These are phyloP conservation scores for Scedosporium boydii DNA, from an alignment of 2,329 filamentous ascomycete species.

Conservation along the genomic window DNA sequence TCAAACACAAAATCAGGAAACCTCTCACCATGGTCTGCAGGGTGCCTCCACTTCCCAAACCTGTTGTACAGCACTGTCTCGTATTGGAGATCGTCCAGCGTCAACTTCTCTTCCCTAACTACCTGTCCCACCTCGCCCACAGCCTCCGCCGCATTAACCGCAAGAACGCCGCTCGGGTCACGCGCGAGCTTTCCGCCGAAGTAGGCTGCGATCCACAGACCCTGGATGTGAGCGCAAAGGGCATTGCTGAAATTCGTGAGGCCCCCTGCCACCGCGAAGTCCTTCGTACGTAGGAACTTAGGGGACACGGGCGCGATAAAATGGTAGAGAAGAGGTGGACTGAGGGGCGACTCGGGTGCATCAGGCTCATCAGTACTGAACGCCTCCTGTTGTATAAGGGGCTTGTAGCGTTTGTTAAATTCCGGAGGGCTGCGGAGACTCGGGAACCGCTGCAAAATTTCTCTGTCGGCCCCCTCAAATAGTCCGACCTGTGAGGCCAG, in stretches of 20 bases:
- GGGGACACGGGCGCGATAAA: constrained; percentile 34
- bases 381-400: constrained; percentile 29
- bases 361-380: constrained; percentile 17
- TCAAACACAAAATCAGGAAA: constrained; percentile 69
- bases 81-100: constrained; percentile 32
- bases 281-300: constrained; percentile 19
- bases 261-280: constrained; percentile 36
- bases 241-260: constrained; percentile 32
- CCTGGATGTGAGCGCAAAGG: constrained; percentile 35
- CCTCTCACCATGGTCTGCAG: constrained; percentile 51
- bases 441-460: constrained; percentile 45
- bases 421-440: constrained; percentile 41
- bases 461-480: constrained; percentile 34
- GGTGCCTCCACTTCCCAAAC: constrained; percentile 62
- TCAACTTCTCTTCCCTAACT: constrained; percentile 9
- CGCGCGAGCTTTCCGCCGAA: constrained; percentile 27
- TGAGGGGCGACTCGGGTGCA: constrained; percentile 19
- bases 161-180: constrained; percentile 13
- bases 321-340: constrained; percentile 27
- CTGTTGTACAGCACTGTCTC: constrained; percentile 56
- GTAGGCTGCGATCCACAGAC: constrained; percentile 57
- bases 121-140: neutral
- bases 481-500: constrained; percentile 26
- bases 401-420: constrained; percentile 33
- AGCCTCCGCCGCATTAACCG: constrained; percentile 7